Conservation (phyloP, 2,329 filamentous ascomycete genomes). For the Xylariaceae sp. region DNA sequence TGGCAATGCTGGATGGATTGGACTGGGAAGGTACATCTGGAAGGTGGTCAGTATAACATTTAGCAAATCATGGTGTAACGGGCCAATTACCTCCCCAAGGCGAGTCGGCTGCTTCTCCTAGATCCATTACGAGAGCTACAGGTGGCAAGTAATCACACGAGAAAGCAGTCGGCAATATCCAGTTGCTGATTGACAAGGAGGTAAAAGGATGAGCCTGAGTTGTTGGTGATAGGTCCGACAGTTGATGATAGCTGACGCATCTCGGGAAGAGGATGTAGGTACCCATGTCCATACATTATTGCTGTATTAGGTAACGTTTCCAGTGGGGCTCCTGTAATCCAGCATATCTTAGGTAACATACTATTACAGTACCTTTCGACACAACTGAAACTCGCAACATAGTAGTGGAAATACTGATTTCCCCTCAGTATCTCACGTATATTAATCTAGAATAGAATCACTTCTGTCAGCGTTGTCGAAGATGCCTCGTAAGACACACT, state of each 20-base stretch:
- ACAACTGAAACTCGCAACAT: not conserved
- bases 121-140: slow-evolving; percentile 33
- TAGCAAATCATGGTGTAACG: slow-evolving; percentile 9
- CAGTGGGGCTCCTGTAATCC: not conserved
- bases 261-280: not conserved
- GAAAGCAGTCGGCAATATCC: too few relatives aligned
- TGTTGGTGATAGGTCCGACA: not conserved
- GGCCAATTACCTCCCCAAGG: slow-evolving; percentile 39
- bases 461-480: too few relatives aligned
- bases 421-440: not conserved
- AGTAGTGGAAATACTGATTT: not conserved
- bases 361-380: too few relatives aligned
- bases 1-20: slow-evolving; percentile 21
- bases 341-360: not conserved
- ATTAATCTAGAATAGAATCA: too few relatives aligned
- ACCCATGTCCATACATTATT: not conserved
- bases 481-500: too few relatives aligned
- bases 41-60: slow-evolving; percentile 12
- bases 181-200: slow-evolving; percentile 3
- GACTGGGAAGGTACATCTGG: slow-evolving; percentile 39
- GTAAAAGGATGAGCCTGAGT: too few relatives aligned
- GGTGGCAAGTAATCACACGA: too few relatives aligned
- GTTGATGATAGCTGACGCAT: slow-evolving; percentile 11
- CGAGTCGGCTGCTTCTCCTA: slow-evolving; percentile 39
- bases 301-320: slow-evolving; percentile 2